phyloP scores from a whole-genome alignment of 2,329 filamentous ascomycete species.

The Chrysosporium keratinophilum region DNA sequence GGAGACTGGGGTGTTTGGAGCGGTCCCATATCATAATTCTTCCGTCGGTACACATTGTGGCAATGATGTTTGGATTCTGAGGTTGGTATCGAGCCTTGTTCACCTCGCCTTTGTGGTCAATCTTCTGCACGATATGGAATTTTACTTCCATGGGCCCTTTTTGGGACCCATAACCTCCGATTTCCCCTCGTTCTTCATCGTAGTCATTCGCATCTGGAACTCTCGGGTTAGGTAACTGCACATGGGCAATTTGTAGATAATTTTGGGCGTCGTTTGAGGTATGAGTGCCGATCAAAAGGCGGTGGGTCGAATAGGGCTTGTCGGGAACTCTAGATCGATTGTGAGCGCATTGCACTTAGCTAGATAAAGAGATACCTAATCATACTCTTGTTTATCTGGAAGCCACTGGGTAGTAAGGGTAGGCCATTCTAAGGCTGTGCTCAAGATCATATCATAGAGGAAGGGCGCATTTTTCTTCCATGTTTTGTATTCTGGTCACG shows the following conservation, averaged over 20 bases:
- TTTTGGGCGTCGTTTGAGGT: conserved; percentile 78
- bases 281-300: conserved; percentile 86
- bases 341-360: conserved; percentile 9
- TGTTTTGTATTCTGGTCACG: conserved; percentile 81
- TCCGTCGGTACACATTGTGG: conserved; percentile 79
- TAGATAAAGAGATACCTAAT: conserved; percentile 9
- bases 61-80: conserved; percentile 93
- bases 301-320: conserved; percentile 78
- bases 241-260: conserved; percentile 87
- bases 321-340: conserved; percentile 51
- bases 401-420: conserved; percentile 98
- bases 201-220: conserved; percentile 65
- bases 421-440: conserved; percentile 92
- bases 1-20: conserved; percentile 77
- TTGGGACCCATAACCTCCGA: conserved; percentile 76
- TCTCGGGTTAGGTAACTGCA: conserved; percentile 76
- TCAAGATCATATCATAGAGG: conserved; percentile 94
- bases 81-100: conserved; percentile 98
- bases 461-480: conserved; percentile 99
- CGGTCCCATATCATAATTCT: conserved; percentile 89
- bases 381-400: conserved; percentile 74
- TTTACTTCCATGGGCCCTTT: conserved; percentile 63
- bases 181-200: conserved; percentile 83
- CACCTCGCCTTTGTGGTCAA: conserved; percentile 91
- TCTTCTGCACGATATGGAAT: conserved; percentile 88